Percentiles rank a stretch among this genome's conserved stretches.
Evolutionary conservation across 106 monocot genomes (phyloP).

Genomic region (Allium sativum): DNA sequence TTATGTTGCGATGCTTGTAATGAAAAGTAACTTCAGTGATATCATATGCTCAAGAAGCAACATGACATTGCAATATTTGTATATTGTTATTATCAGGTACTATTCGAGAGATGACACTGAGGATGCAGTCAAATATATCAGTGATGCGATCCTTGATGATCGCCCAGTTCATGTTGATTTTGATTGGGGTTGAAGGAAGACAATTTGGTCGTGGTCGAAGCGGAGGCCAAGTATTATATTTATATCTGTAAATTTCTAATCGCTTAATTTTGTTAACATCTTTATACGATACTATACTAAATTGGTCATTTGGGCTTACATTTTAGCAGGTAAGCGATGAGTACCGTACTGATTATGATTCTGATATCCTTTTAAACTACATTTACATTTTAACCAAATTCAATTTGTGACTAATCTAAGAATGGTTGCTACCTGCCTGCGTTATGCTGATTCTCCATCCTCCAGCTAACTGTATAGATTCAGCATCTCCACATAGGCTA

Average conservation of each 20-base stretch:
- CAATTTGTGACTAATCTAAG: no score
- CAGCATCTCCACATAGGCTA: no score
- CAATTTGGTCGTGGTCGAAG: slow-evolving; percentile 99
- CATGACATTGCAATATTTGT: no score
- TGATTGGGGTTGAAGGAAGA: slow-evolving; percentile 99
- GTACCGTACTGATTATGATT: slow-evolving; percentile 99
- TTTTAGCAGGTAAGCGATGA: slow-evolving; percentile 83
- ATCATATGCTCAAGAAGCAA: no score
- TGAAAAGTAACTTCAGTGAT: no score
- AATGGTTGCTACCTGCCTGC: no score
- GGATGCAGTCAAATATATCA: slow-evolving; percentile 95
- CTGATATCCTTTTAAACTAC: slow-evolving; percentile 98
- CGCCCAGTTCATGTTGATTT: slow-evolving; percentile 95
- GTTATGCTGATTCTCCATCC: no score
- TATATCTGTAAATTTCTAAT: slow-evolving; percentile 4
- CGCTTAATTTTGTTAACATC: neutral
- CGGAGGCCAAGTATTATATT: slow-evolving; percentile 71
- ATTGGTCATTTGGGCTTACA: slow-evolving; percentile 6
- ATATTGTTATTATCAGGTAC: slow-evolving; percentile 47
- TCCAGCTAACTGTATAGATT: no score
- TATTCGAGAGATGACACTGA: slow-evolving; percentile 91
- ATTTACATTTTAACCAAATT: no score
- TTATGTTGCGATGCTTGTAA: no score
- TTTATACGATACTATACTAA: slow-evolving; percentile 2
- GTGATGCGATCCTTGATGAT: slow-evolving; percentile 95